These are phyloP conservation scores for Trebouxia gelatinosa DNA, from an alignment of 163 green algal genomes.

Conservation along the genomic window DNA sequence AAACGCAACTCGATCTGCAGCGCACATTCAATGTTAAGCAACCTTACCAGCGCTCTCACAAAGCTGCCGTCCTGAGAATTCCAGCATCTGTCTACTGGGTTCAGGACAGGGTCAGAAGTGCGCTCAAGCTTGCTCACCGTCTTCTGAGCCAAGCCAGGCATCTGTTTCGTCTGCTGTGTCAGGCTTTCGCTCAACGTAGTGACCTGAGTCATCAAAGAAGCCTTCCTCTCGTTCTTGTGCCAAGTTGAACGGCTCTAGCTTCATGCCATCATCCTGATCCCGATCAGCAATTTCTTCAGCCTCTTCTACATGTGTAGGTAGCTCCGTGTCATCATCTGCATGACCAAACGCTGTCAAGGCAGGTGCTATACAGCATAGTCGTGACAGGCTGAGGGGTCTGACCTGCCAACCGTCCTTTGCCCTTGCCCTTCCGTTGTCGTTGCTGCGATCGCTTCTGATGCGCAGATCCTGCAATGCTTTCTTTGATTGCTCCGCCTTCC, in stretches of 20 bases:
- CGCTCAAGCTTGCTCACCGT: constrained; percentile 42
- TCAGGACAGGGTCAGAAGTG: not conserved
- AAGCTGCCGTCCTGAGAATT: no score
- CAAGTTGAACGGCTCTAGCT: constrained; percentile 65
- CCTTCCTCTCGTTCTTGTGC: constrained; percentile 63
- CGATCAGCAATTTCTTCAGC: constrained; percentile 46
- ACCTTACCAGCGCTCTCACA: no score
- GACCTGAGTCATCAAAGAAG: constrained; percentile 74
- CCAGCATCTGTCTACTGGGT: not conserved
- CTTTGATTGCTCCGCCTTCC: constrained; percentile 69
- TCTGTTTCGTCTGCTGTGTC: constrained; percentile 62
- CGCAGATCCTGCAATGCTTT: constrained; percentile 68
- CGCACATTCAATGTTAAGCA: no score
- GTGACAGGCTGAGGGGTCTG: not conserved
- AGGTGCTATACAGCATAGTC: not conserved
- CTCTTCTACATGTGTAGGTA: constrained; percentile 42
- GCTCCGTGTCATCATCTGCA: constrained; percentile 1
- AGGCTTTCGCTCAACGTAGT: constrained; percentile 72
- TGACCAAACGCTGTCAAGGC: not conserved
- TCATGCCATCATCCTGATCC: constrained; percentile 54
- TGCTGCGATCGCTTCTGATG: constrained; percentile 48
- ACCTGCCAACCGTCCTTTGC: constrained; percentile 29
- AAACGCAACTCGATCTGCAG: no score
- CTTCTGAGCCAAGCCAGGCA: constrained; percentile 69
- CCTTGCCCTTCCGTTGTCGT: constrained; percentile 53